These are phyloP conservation scores for Coffea eugenioides DNA, from an alignment of 257 asterid species.

Conservation along the genomic window DNA sequence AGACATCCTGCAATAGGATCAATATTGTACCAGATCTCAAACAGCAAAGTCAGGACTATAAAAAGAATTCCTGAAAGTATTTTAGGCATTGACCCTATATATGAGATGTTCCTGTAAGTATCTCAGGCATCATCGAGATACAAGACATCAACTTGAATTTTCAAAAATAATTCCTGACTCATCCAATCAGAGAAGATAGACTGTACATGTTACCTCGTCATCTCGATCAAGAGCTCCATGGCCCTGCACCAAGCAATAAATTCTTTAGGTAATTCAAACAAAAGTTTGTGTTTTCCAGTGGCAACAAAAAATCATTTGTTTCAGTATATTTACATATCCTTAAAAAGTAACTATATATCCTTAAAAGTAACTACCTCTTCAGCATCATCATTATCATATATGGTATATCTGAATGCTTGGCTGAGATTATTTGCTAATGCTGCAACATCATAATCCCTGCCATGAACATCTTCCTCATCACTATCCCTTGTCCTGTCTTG, in stretches of 20 bases:
- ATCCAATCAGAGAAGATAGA: conserved; percentile 4
- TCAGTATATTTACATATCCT: not conserved
- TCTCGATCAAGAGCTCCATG: conserved; percentile 76
- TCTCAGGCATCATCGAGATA: not conserved
- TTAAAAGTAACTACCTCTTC: conserved; percentile 50
- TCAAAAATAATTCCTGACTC: not conserved
- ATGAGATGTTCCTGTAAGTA: not conserved
- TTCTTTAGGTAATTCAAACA: conserved; percentile 3
- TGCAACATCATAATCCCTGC: conserved; percentile 90
- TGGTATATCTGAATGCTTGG: conserved; percentile 82
- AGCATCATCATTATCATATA: conserved; percentile 74
- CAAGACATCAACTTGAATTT: not conserved
- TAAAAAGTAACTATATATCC: not conserved
- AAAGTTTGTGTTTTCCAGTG: not conserved
- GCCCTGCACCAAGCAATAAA: conserved; percentile 55
- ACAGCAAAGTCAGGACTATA: not conserved
- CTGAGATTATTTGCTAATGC: conserved; percentile 86
- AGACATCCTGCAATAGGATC: conserved; percentile 70
- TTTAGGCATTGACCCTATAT: not conserved
- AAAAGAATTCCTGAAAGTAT: not conserved
- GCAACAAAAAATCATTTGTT: not conserved
- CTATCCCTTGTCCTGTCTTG: conserved; percentile 84
- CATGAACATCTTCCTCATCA: conserved; percentile 87
- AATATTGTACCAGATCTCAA: conserved; percentile 14
- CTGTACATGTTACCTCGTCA: conserved; percentile 65